Conservation (phyloP, 2,329 filamentous ascomycete species). For the Calonectria montana region DNA sequence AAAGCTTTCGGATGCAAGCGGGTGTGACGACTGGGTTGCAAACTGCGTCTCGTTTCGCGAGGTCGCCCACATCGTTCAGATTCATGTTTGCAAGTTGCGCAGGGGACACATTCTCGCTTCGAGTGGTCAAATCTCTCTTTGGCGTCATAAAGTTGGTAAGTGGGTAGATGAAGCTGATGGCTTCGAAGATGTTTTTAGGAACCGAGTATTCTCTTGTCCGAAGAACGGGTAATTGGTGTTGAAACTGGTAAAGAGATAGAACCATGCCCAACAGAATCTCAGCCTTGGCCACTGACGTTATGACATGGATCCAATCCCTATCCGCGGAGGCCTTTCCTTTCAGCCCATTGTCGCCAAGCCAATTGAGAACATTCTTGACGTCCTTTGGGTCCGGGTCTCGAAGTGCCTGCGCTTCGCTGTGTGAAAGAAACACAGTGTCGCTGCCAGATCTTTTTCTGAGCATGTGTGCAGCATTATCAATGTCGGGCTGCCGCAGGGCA, state of each 20-base stretch:
- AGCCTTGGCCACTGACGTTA: constrained; percentile 52
- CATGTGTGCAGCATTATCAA: constrained; percentile 39
- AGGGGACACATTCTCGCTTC: constrained; percentile 17
- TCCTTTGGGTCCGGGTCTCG: constrained; percentile 49
- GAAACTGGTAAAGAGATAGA: constrained; percentile 56
- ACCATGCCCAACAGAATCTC: constrained; percentile 55
- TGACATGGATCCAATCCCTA: constrained; percentile 57
- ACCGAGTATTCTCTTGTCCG: constrained; percentile 59
- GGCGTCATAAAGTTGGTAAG: constrained; percentile 62
- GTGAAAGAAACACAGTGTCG: constrained; percentile 39
- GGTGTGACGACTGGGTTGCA: constrained; percentile 51
- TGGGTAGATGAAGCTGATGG: constrained; percentile 61
- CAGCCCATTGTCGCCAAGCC: constrained; percentile 55
- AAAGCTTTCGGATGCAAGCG: constrained; percentile 56
- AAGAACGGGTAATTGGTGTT: constrained; percentile 50
- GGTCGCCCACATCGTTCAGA: constrained; percentile 21
- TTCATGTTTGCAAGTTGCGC: constrained; percentile 15
- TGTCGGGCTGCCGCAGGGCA: constrained; percentile 47
- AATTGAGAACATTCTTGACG: constrained; percentile 51
- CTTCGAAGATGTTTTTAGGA: constrained; percentile 50
- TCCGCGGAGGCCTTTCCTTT: constrained; percentile 43
- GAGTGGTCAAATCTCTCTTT: constrained; percentile 43
- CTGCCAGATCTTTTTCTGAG: neutral
- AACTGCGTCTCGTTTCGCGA: constrained; percentile 40
- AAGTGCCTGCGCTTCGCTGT: constrained; percentile 50